phyloP scores from a whole-genome alignment of 768 basidiomycete species.

The Ramaria rubella region DNA sequence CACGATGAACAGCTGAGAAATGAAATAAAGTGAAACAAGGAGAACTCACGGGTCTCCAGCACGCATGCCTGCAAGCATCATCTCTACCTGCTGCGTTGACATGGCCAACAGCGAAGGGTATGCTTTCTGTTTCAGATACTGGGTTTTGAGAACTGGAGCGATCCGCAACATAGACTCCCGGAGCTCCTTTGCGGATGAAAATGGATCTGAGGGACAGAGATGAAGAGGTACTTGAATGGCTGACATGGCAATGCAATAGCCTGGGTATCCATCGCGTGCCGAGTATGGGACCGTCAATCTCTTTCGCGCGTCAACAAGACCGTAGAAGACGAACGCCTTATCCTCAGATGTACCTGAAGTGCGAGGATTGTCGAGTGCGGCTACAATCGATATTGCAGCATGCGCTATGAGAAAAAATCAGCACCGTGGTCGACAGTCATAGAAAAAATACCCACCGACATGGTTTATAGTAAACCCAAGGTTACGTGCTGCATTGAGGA shows the following conservation, averaged over 20 bases:
- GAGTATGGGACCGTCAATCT: constrained; percentile 15
- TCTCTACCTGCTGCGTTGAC: constrained; percentile 15
- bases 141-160: constrained; percentile 6
- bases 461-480: constrained; percentile 10
- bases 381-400: constrained; percentile 18
- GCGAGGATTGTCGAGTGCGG: constrained; percentile 19
- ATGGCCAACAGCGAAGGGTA: constrained; percentile 16
- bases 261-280: neutral
- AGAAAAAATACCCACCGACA: neutral
- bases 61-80: constrained; percentile 3
- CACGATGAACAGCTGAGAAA: neutral
- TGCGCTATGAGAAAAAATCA: constrained; percentile 15
- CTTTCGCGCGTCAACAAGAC: constrained; percentile 19
- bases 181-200: constrained; percentile 1
- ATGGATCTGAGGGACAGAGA: constrained; percentile 14
- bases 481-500: constrained; percentile 1
- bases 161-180: constrained; percentile 9
- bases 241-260: constrained; percentile 18
- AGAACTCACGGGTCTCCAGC: constrained; percentile 1
- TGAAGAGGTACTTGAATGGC: constrained; percentile 16
- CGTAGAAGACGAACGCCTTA: constrained; percentile 14
- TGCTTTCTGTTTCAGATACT: constrained; percentile 14
- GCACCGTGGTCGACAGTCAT: neutral
- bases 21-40: neutral
- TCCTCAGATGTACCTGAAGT: constrained; percentile 5